phyloP scores from a whole-genome alignment of 1,284 basidiomycete genomes.

The Anthracocystis walkeri region DNA sequence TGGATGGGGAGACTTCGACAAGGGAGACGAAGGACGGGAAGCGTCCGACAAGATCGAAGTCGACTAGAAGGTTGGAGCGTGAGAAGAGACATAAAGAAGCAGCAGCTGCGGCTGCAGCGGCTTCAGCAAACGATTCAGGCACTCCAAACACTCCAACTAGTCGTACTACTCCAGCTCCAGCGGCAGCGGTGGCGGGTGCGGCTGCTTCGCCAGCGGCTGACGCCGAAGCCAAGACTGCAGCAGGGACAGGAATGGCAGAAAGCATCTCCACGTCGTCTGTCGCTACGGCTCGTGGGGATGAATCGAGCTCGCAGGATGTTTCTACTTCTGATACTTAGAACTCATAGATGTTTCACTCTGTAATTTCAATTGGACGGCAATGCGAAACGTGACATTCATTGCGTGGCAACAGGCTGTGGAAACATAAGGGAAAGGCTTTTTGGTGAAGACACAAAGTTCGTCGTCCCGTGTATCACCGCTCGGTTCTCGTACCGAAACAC shows the following conservation, averaged over 20 bases:
- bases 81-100: slow-evolving; percentile 45
- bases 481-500: too few species aligned
- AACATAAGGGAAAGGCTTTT: too few species aligned
- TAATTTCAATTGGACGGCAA: neutral
- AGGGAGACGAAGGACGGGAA: slow-evolving; percentile 30
- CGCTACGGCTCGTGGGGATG: slow-evolving; percentile 22
- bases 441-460: too few species aligned
- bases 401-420: too few species aligned
- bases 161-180: neutral
- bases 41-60: slow-evolving; percentile 26
- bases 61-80: slow-evolving; percentile 25
- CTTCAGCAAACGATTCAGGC: slow-evolving; percentile 1
- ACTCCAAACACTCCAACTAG: slow-evolving; percentile 30
- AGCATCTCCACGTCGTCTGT: slow-evolving; percentile 38
- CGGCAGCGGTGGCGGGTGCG: neutral
- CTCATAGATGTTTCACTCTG: neutral
- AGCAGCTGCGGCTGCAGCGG: slow-evolving; percentile 6
- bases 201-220: neutral
- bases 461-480: too few species aligned
- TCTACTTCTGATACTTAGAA: neutral
- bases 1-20: slow-evolving; percentile 11
- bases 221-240: neutral
- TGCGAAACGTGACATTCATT: too few species aligned
- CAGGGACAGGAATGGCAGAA: slow-evolving; percentile 23
- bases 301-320: neutral